Evolutionary conservation across 2,329 filamentous ascomycete genomes (phyloP).

Genomic region (Exophiala phaeomuriformis): DNA sequence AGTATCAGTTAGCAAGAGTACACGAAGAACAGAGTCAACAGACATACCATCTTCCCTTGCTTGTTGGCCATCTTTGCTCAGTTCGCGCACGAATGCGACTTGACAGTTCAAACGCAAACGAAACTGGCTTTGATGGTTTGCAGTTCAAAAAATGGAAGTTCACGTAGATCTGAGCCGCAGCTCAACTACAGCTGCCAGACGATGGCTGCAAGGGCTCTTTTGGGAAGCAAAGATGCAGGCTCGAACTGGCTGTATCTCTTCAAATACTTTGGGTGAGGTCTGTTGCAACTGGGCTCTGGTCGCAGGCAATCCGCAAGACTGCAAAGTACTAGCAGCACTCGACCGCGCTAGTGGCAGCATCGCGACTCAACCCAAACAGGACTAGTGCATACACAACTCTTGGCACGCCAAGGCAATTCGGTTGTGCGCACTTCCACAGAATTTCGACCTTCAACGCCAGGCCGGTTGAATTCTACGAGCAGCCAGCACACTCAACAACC

Average conservation of each 20-base stretch:
- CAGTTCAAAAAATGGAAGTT: conserved; percentile 17
- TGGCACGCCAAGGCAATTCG: conserved; percentile 8
- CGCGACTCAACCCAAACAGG: background rate
- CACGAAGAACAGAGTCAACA: background rate
- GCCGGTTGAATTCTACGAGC: background rate
- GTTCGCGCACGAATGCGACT: conserved; percentile 42
- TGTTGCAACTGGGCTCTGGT: background rate
- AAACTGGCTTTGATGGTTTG: background rate
- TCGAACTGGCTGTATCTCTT: conserved; percentile 17
- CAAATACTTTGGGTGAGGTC: background rate
- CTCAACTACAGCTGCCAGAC: conserved; percentile 20
- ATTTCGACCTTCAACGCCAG: background rate
- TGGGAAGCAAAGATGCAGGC: conserved; percentile 14
- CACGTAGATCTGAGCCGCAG: conserved; percentile 23
- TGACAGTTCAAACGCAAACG: conserved; percentile 1
- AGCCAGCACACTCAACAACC: background rate
- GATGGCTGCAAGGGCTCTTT: conserved; percentile 21
- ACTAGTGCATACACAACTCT: conserved; percentile 1
- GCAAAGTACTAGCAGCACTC: conserved; percentile 2
- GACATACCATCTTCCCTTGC: conserved; percentile 98
- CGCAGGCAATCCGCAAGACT: conserved; percentile 5
- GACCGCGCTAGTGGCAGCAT: background rate
- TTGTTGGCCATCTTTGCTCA: conserved; percentile 67
- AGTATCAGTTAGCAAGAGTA: conserved; percentile 31
- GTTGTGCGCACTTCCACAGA: conserved; percentile 1